Conservation (phyloP, 306 rosid genomes). For the Albizia julibrissin region DNA sequence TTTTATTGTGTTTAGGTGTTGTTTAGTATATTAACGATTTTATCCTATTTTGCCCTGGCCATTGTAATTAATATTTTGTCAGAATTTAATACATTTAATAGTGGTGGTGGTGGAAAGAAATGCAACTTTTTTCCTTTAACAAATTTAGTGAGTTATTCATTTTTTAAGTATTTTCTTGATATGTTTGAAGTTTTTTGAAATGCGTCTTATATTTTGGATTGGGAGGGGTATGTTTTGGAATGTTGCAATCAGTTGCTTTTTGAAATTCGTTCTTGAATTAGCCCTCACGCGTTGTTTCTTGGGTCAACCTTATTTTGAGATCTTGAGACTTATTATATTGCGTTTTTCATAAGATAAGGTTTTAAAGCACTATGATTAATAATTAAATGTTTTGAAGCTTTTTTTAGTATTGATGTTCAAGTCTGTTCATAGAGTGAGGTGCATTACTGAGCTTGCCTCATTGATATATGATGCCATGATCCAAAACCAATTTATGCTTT, state of each 20-base stretch:
- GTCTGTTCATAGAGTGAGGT: neutral
- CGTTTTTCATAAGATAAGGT: neutral
- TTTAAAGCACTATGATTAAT: neutral
- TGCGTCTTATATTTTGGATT: neutral
- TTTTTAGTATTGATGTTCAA: neutral
- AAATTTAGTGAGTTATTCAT: neutral
- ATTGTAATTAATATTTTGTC: neutral
- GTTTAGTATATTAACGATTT: neutral
- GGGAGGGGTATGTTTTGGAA: neutral
- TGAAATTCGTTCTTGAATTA: constrained; percentile 15
- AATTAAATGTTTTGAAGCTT: neutral
- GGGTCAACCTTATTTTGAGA: neutral
- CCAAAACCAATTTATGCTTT: neutral
- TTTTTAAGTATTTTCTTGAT: neutral
- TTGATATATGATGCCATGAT: neutral
- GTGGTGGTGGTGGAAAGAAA: neutral
- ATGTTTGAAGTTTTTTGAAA: no score
- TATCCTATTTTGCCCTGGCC: neutral
- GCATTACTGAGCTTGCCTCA: neutral
- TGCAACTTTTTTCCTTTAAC: neutral
- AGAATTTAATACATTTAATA: neutral
- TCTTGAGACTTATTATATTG: neutral
- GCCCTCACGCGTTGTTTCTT: neutral
- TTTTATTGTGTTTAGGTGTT: neutral
- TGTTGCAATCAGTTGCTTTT: constrained; percentile 20